Evolutionary conservation across 441 rosid genomes (phyloP), one percentile per base, ranked within the genome.

Genomic region (Eutrema salsugineum): DNA sequence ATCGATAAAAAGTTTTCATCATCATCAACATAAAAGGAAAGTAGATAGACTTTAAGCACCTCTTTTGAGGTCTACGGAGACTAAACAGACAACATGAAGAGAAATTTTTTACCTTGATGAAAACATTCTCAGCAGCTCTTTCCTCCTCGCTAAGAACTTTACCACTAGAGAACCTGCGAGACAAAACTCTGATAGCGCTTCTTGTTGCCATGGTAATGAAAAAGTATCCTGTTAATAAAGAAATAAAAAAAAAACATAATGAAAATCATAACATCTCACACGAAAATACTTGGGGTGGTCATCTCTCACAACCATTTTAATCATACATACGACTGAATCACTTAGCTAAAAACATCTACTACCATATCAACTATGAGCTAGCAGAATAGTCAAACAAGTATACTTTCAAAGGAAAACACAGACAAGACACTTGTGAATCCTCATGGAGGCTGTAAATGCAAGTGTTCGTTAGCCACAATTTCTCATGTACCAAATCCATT

Each of bases 81-180:
- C 19, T n/a, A 12, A 12, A 39, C 14, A 48, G 1, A 60, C 49
- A 24, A 12, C 11, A 39, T 1, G 19, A 14, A 48, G 9, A 15
- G 46, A 40, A 61, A 42, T n/a, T 64, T 64, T 75, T 22, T 75
- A 88, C 99, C 95, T 89, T 91, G 67, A 95, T 95, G 87, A 83
- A 95, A 66, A 95, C 74, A 78, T 86, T 95, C 76, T 93, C 97
- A 1, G 96, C 98, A 60, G 98, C 98, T 39, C 80, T 95, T 80
- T 93, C 99, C 85, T 95, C 99, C 83, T 95, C 97, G 47, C 87
- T 64, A 36, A 95, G 87, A 30, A 95, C 14, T 68, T 77, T 93
- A 15, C 99, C 97, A 11, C 86, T 64, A 3, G 97, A 93, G 72
- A 89, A 85, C 87, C 96, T 89, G 50, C 97, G 85, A 28, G 85